Percentiles rank a stretch among this genome's conserved stretches.
These are phyloP conservation scores for Aspergillus sp. DNA, from an alignment of 2,329 filamentous ascomycete genomes.

Conservation along the genomic window DNA sequence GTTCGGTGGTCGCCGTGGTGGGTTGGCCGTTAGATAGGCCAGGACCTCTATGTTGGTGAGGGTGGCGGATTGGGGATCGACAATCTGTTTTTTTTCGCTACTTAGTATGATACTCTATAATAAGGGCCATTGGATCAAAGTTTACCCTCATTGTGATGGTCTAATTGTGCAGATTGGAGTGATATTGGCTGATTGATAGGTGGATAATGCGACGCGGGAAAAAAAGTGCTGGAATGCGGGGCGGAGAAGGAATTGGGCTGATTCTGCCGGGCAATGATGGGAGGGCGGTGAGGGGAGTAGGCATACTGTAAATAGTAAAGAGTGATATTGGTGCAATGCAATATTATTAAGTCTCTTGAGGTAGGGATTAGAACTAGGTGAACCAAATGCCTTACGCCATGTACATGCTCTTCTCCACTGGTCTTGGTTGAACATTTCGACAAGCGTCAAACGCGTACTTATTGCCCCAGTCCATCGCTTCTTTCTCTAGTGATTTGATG, in stretches of 20 bases:
- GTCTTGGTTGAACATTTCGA: conserved; percentile 22
- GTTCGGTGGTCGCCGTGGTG: conserved; percentile 44
- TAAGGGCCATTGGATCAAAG: not conserved
- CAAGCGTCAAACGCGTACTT: conserved; percentile 15
- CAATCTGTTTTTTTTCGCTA: conserved; percentile 33
- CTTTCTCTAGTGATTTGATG: conserved; percentile 19
- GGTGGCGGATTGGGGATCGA: conserved; percentile 48
- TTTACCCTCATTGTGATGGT: conserved; percentile 27
- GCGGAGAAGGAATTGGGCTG: conserved; percentile 1
- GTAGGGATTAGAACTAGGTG: not conserved
- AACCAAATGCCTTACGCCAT: not conserved
- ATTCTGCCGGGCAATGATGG: not conserved
- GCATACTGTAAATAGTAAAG: too few relatives aligned
- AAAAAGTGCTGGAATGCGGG: conserved; percentile 15
- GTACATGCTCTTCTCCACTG: conserved; percentile 9
- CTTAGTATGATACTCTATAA: not conserved
- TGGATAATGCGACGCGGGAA: not conserved
- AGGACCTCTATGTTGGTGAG: conserved; percentile 49
- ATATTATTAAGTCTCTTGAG: too few relatives aligned
- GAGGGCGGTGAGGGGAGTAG: not conserved
- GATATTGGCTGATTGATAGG: not conserved
- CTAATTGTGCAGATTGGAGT: not conserved
- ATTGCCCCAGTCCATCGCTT: conserved; percentile 26
- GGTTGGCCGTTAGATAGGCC: conserved; percentile 43
- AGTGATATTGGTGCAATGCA: not conserved